phyloP scores from a whole-genome alignment of 257 asterid genomes.

The Solanum dulcamara region DNA sequence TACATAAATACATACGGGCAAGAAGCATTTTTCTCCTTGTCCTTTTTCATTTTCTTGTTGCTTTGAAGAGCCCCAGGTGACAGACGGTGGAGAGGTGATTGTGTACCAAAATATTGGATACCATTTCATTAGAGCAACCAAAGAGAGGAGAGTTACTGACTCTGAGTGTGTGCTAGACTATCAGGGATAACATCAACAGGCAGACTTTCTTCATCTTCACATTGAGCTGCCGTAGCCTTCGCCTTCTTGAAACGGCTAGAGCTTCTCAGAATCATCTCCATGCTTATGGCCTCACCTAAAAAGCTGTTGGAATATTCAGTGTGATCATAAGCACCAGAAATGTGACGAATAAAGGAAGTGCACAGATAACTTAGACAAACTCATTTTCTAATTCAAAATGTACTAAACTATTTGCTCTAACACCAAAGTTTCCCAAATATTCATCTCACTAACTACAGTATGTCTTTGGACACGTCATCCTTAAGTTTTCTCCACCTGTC shows the following conservation, averaged over 20 bases:
- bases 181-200: conserved; percentile 40
- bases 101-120: background rate
- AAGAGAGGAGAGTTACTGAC: background rate
- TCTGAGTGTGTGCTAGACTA: conserved; percentile 10
- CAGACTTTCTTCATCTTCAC: conserved; percentile 27
- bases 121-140: background rate
- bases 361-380: background rate
- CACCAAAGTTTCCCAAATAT: background rate
- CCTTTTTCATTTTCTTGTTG: background rate
- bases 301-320: conserved; percentile 22
- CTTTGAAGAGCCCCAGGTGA: background rate
- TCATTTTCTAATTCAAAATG: background rate
- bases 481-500: background rate
- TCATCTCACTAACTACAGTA: background rate
- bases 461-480: background rate
- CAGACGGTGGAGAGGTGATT: background rate
- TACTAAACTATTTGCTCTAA: background rate
- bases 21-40: background rate
- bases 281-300: conserved; percentile 17
- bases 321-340: background rate
- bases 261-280: conserved; percentile 52
- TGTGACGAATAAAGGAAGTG: background rate
- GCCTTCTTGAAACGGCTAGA: conserved; percentile 67
- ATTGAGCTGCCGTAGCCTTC: conserved; percentile 42
- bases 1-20: background rate